Percentiles rank a stretch among this genome's conserved stretches.
Conservation (phyloP, 1,139 yeast species). For the Scheffersomyces illinoinensis region DNA sequence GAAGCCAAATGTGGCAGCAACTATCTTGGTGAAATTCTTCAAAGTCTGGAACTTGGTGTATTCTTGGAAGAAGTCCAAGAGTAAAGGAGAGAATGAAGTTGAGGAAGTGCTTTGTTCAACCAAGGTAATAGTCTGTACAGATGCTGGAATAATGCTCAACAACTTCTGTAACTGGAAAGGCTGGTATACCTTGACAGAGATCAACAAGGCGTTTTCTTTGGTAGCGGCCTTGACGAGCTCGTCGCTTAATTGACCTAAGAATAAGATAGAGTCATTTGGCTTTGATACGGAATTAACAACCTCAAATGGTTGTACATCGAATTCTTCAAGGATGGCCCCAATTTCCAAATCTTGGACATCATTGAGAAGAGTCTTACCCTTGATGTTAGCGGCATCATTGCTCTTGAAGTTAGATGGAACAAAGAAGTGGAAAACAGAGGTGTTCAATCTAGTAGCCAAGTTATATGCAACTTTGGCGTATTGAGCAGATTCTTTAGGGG, state of each 20-base stretch:
- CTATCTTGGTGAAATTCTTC: constrained; percentile 51
- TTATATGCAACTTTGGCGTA: constrained; percentile 59
- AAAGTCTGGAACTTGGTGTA: constrained; percentile 48
- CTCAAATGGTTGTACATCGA: constrained; percentile 30
- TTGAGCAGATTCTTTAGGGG: constrained; percentile 51
- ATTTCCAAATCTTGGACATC: constrained; percentile 13
- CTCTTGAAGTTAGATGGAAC: constrained; percentile 28
- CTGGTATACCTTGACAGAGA: constrained; percentile 64
- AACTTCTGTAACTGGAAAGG: constrained; percentile 65
- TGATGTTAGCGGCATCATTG: constrained; percentile 14
- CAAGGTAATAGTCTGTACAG: constrained; percentile 60
- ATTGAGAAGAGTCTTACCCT: constrained; percentile 12
- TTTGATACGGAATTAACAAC: constrained; percentile 25
- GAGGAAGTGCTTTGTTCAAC: constrained; percentile 58
- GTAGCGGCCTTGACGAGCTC: constrained; percentile 45
- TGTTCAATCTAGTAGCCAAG: constrained; percentile 47
- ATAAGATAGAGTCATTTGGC: constrained; percentile 55
- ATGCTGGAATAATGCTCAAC: constrained; percentile 52
- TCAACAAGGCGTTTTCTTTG: constrained; percentile 46
- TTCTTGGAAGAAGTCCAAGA: constrained; percentile 74
- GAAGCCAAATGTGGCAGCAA: constrained; percentile 60
- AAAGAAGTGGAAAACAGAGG: constrained; percentile 71
- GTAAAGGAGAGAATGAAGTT: constrained; percentile 60
- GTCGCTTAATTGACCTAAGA: constrained; percentile 58
- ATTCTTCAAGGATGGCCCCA: constrained; percentile 27